Percentiles rank a stretch among this genome's conserved stretches.
These are phyloP conservation scores for Stagonosporopsis rhizophila DNA, from an alignment of 2,329 filamentous ascomycete genomes.

Conservation along the genomic window DNA sequence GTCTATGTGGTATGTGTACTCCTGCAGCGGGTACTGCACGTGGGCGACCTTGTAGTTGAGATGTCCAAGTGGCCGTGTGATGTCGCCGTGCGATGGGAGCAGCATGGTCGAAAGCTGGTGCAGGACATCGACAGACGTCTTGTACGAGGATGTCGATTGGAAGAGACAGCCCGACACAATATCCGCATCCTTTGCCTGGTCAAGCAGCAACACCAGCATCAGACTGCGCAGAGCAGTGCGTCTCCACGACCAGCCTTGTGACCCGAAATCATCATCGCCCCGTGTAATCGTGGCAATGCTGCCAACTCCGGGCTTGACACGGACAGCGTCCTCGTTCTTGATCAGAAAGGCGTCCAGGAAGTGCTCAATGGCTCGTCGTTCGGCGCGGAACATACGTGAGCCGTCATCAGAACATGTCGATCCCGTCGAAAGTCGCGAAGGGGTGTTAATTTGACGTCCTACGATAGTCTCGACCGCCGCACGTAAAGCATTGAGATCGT, in stretches of 20 bases:
- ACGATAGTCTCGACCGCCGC: slow-evolving; percentile 65
- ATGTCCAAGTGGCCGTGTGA: slow-evolving; percentile 62
- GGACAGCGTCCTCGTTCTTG: slow-evolving; percentile 63
- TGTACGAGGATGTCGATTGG: slow-evolving; percentile 58
- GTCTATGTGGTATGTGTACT: slow-evolving; percentile 64
- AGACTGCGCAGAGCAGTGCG: slow-evolving; percentile 65
- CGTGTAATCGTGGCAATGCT: slow-evolving; percentile 50
- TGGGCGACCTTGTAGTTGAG: slow-evolving; percentile 63
- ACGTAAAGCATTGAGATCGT: slow-evolving; percentile 59
- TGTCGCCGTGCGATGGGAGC: slow-evolving; percentile 65
- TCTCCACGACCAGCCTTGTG: slow-evolving; percentile 58
- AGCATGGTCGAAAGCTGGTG: slow-evolving; percentile 61
- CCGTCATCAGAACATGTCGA: slow-evolving; percentile 46
- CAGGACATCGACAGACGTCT: slow-evolving; percentile 63
- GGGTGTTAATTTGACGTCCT: slow-evolving; percentile 58
- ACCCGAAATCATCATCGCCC: slow-evolving; percentile 52
- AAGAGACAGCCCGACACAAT: slow-evolving; percentile 58
- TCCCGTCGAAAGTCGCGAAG: slow-evolving; percentile 46
- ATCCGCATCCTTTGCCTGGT: slow-evolving; percentile 57
- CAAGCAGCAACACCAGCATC: slow-evolving; percentile 66
- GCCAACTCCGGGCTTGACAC: slow-evolving; percentile 46
- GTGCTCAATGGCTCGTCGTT: slow-evolving; percentile 55
- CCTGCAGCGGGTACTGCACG: slow-evolving; percentile 64
- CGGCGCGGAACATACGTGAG: slow-evolving; percentile 43
- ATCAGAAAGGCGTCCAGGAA: slow-evolving; percentile 67